These are phyloP conservation scores for Pestalotiopsis sp. DNA, from an alignment of 2,329 filamentous ascomycete species.

Conservation along the genomic window DNA sequence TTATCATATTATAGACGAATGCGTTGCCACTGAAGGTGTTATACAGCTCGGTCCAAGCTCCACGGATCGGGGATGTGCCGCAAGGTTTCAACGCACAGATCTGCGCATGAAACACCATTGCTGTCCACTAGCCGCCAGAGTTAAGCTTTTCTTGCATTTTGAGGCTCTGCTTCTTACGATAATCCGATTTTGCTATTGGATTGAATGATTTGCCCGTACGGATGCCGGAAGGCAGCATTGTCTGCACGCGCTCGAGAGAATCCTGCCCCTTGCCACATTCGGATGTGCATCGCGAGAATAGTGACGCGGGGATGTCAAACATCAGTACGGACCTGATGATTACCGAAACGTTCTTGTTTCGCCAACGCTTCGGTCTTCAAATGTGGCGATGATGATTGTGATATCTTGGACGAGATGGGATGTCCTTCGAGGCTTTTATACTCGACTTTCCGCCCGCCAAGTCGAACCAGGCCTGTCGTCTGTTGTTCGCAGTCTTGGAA, in stretches of 20 bases:
- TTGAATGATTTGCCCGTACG: neutral
- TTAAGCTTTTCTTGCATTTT: neutral
- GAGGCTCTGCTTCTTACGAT: neutral
- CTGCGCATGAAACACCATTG: neutral
- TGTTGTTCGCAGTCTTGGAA: neutral
- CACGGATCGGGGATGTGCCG: neutral
- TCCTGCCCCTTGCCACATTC: neutral
- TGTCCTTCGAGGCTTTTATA: neutral
- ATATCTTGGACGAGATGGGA: neutral
- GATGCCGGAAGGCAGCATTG: neutral
- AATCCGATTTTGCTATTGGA: neutral
- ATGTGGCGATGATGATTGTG: neutral
- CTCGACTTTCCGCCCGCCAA: neutral
- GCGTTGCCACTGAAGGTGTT: neutral
- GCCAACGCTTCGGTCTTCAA: neutral
- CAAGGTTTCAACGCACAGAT: constrained; percentile 8
- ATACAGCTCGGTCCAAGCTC: neutral
- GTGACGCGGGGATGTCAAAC: neutral
- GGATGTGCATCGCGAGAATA: neutral
- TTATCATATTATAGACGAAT: too few species aligned
- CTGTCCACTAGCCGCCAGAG: neutral
- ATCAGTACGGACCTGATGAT: neutral
- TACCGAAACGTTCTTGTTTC: neutral
- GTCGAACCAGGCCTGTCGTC: constrained; percentile 1
- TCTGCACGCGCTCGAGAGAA: neutral